Conservation (phyloP, 208 protist species). For the Naegleria lovaniensis region DNA sequence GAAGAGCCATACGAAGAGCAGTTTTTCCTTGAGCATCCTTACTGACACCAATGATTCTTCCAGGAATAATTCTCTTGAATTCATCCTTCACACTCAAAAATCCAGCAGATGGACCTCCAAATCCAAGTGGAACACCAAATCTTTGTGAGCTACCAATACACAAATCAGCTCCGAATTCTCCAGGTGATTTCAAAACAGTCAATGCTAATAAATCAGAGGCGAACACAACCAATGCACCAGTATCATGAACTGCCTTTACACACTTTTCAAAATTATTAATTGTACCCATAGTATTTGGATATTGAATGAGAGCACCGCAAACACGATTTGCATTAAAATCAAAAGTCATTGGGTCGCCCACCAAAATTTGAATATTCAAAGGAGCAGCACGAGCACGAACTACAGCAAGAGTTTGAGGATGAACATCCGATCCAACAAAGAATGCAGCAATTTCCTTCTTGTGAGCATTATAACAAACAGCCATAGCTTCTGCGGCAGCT, state of each 20-base stretch:
- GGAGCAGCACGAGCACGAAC: conserved; percentile 58
- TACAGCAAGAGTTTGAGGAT: conserved; percentile 71
- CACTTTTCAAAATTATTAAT: conserved; percentile 69
- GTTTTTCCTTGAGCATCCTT: conserved; percentile 73
- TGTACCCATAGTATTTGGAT: conserved; percentile 74
- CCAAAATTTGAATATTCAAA: conserved; percentile 73
- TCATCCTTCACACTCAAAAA: conserved; percentile 82
- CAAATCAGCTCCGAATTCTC: conserved; percentile 88
- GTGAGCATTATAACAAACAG: conserved; percentile 47
- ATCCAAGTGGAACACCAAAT: conserved; percentile 88
- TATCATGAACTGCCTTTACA: conserved; percentile 53
- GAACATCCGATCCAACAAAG: conserved; percentile 52
- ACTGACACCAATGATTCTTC: conserved; percentile 90
- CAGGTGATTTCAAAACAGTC: conserved; percentile 77
- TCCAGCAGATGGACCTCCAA: conserved; percentile 94
- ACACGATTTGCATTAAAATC: conserved; percentile 58
- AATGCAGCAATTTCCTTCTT: conserved; percentile 50
- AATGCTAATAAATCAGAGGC: conserved; percentile 86
- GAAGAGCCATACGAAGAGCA: conserved; percentile 91
- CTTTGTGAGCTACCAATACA: conserved; percentile 82
- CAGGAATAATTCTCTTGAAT: conserved; percentile 80
- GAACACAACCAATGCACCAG: conserved; percentile 62
- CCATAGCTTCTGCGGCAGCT: conserved; percentile 64
- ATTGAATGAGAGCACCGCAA: conserved; percentile 83
- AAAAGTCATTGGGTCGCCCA: conserved; percentile 60